Evolutionary conservation across 805 yeast genomes (phyloP), one percentile per base, ranked within the genome.

Genomic region (Cyberlindnera samutprakarnensis): DNA sequence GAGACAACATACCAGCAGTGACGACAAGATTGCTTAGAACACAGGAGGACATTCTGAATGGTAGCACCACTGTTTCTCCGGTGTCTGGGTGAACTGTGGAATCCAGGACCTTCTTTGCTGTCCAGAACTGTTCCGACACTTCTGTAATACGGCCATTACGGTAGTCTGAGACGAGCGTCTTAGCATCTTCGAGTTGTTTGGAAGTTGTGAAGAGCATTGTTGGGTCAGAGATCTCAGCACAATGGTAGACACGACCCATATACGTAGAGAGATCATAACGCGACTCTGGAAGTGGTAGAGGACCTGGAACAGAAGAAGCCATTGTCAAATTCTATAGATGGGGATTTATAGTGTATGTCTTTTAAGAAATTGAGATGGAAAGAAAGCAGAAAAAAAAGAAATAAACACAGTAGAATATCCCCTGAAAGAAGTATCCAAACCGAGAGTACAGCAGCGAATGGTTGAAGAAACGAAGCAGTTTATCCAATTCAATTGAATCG

Each of bases 1-100:
- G 99, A 2, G 96, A 90, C 43, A 92, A 70, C 99, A 92, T 92
- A 43, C 99, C 99, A 4, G 82, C 90, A 6, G 97, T 90, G 30
- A 92, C 97, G 15, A 90, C 90, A 58, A 92, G 62, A 57, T 92
- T 92, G 9, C 95, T 85, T 33, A 92, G 64, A 13, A 92, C 99
- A 62, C 92, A 86, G 20, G 90, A 80, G 16, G 96, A 86, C 99
- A 92, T 92, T 60, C 99, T 73, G 61, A 92, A 92, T 3, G 99
- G 99, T 33, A 92, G 64, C 18, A 84, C 54, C 10, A 92, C 96
- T 1, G 94, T 82, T 48, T 86, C 92, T 1, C 96, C 96, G 6
- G 94, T 90, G 54, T 92, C 98, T 31, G 98, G 98, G 57, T 92
- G 98, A 25, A 87, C 74, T 1, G 96, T 79, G 2, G 96, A 86